Conservation (phyloP, 225 moss, liverwort and hornwort species). For the Pseudisothecium myosuroides region DNA sequence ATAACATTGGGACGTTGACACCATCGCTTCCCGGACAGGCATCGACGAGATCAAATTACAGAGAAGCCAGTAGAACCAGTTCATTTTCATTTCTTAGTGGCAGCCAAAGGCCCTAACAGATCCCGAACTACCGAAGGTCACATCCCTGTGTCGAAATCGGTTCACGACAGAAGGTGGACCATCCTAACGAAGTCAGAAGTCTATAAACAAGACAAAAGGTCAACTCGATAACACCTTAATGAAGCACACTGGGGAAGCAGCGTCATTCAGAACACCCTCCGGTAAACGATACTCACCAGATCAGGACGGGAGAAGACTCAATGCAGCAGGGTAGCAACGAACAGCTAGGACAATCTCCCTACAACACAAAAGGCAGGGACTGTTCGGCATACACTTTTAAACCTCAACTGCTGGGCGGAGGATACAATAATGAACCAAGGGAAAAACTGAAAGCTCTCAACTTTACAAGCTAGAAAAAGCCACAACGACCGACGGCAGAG, state of each 20-base stretch:
- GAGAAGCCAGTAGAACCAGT: neutral
- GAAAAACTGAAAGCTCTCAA: rapidly evolving
- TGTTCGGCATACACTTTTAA: rapidly evolving
- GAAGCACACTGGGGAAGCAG: neutral
- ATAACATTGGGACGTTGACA: neutral
- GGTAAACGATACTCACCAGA: neutral
- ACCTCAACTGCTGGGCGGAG: rapidly evolving
- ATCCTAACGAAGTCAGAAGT: rapidly evolving
- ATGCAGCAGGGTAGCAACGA: too few relatives aligned
- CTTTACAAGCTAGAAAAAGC: rapidly evolving
- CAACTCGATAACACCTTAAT: rapidly evolving
- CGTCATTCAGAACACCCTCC: neutral
- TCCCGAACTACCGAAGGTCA: rapidly evolving
- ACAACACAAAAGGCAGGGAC: too few relatives aligned
- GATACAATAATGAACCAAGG: too few relatives aligned
- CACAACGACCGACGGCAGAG: neutral
- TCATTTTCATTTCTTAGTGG: neutral
- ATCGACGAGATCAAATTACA: too few relatives aligned
- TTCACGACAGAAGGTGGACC: rapidly evolving
- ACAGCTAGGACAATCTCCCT: neutral
- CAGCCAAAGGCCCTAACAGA: neutral
- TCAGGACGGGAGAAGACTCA: too few relatives aligned
- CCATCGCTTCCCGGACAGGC: rapidly evolving
- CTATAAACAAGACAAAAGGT: rapidly evolving
- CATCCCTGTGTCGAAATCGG: neutral